phyloP scores from a whole-genome alignment of 73 alveolate species.

The Paramecium sonneborni region DNA sequence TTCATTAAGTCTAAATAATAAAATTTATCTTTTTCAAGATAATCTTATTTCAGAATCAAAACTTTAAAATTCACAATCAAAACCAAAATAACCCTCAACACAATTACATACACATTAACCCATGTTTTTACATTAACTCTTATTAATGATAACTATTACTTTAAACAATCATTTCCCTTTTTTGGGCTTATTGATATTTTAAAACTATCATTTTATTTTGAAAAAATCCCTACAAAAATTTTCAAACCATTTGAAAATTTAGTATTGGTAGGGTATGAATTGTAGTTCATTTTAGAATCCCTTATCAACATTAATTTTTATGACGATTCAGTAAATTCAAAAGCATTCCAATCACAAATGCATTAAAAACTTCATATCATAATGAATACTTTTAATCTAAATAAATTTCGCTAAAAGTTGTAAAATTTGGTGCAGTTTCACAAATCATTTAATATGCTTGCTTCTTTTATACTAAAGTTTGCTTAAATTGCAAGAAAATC shows the following conservation, averaged over 20 bases:
- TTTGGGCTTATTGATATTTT: neutral
- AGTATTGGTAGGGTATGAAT: neutral
- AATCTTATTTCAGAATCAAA: neutral
- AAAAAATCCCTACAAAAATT: neutral
- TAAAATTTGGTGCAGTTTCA: neutral
- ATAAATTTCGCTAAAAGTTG: neutral
- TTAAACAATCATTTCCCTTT: neutral
- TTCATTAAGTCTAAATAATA: neutral
- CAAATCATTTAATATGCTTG: slow-evolving; percentile 4
- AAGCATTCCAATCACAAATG: slow-evolving; percentile 28
- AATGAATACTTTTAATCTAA: neutral
- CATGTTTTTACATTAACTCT: neutral
- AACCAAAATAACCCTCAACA: neutral
- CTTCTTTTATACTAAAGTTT: neutral
- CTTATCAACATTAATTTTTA: neutral
- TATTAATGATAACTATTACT: neutral
- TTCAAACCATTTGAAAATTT: neutral
- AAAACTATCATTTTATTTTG: neutral
- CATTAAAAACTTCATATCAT: neutral
- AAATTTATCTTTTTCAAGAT: neutral
- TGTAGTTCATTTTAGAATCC: neutral
- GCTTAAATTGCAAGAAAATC: neutral
- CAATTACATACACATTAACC: neutral
- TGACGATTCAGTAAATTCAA: neutral
- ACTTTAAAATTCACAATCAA: neutral